These are phyloP conservation scores for Austroboletus festivus DNA, from an alignment of 768 basidiomycete genomes.

Conservation along the genomic window DNA sequence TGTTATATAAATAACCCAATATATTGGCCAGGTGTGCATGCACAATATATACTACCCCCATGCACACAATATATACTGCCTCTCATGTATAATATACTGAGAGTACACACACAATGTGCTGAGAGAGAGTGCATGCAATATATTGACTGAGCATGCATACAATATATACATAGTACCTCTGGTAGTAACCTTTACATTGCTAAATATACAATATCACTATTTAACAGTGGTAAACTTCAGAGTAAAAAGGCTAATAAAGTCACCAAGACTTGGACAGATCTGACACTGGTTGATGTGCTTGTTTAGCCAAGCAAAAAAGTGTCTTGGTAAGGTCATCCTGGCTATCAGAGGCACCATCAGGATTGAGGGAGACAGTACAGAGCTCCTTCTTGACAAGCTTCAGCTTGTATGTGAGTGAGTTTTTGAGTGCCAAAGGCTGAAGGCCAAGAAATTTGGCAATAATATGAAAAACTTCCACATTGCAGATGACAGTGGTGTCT, in stretches of 20 bases:
- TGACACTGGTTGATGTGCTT: slow-evolving; percentile 94
- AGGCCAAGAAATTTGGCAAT: slow-evolving; percentile 93
- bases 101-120: too few relatives aligned
- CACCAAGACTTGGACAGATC: slow-evolving; percentile 88
- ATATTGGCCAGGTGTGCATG: too few relatives aligned
- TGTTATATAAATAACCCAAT: too few relatives aligned
- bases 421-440: slow-evolving; percentile 67
- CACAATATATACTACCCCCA: too few relatives aligned
- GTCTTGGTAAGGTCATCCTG: slow-evolving; percentile 91
- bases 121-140: too few relatives aligned
- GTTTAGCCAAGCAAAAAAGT: slow-evolving; percentile 93
- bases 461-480: slow-evolving; percentile 76
- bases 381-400: slow-evolving; percentile 91
- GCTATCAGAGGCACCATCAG: slow-evolving; percentile 87
- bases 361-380: slow-evolving; percentile 91
- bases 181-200: too few relatives aligned
- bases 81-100: too few relatives aligned
- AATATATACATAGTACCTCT: too few relatives aligned
- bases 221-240: too few relatives aligned
- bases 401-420: slow-evolving; percentile 83
- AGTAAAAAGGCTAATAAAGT: slow-evolving; percentile 91
- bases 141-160: too few relatives aligned
- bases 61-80: too few relatives aligned
- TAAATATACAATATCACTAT: too few relatives aligned
- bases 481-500: slow-evolving; percentile 90